Evolutionary conservation across 768 basidiomycete genomes (phyloP), one percentile per base, ranked within the genome.

Genomic region (Hygrophorus pudorinus): DNA sequence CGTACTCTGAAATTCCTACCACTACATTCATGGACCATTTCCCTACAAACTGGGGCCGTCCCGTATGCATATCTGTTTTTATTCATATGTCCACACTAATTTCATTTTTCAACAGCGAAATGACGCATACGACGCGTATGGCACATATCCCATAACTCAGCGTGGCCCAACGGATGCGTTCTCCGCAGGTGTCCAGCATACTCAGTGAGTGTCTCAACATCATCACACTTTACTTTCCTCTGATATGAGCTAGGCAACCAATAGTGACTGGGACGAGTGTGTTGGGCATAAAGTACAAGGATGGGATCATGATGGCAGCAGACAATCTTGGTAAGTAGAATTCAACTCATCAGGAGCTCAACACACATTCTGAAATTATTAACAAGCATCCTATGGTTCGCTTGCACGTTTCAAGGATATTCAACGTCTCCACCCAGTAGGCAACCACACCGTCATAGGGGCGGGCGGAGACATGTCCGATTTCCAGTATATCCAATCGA

Each of bases 261-360:
- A 81, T 98, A 48, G 90, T 97, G 7, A 98, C 94, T 0, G 96
- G 94, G 46, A 93, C 94, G n/a, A 88, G 85, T 45, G 91, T 99
- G 4, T 74, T 99, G 28, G 96, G 85, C 2, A 71, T 99, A 64
- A 87, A 88, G 65, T 98, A 76, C 74, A 91, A 93, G 63, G 91
- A 89, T 55, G 96, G 96, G 7, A 78, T 99, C 51, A 94, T 99
- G 88, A 81, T 99, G 73, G 92, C 96, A 24, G 92, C 96, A 30
- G 96, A 99, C 71, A 97, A 85, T 56, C 83, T 98, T 41, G 93
- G 93, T 93, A 49, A 44, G 76, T 61, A 12, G 29, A 13, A 24
- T 24, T 7, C 24, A 7, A 24, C 18, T 30, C 11, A 29, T 28
- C 18, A 31, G 2, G 27, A n/a, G 28, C 28, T 11, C 10, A 33